A percentile compares a stretch with the other conserved stretches of the same genome.
phyloP scores from a whole-genome alignment of 2,329 filamentous ascomycete genomes.

The Hypoxylon sp. region DNA sequence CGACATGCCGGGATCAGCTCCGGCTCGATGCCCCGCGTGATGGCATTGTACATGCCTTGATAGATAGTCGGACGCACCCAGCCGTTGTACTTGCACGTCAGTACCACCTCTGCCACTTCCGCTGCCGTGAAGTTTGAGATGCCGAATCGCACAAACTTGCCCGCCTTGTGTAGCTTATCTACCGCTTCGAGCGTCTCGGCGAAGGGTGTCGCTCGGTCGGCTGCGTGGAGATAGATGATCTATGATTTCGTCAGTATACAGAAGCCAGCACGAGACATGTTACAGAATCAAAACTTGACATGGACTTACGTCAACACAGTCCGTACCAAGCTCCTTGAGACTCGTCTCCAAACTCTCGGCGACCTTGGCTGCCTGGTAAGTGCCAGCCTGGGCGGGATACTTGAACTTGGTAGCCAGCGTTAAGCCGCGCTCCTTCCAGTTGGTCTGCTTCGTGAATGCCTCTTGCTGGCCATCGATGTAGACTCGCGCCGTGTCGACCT shows the following conservation, averaged over 20 bases:
- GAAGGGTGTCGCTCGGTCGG: slow-evolving; percentile 77
- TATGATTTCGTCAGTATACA: slow-evolving; percentile 36
- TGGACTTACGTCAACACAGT: slow-evolving; percentile 73
- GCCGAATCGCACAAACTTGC: slow-evolving; percentile 84
- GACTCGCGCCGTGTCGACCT: slow-evolving; percentile 83
- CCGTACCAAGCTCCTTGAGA: slow-evolving; percentile 76
- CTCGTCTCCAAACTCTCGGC: slow-evolving; percentile 73
- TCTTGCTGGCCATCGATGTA: slow-evolving; percentile 82
- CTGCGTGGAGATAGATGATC: slow-evolving; percentile 81
- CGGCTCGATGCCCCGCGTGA: slow-evolving; percentile 79
- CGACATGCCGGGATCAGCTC: slow-evolving; percentile 80
- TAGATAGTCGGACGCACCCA: slow-evolving; percentile 89
- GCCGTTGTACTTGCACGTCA: slow-evolving; percentile 80
- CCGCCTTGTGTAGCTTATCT: slow-evolving; percentile 84
- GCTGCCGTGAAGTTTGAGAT: slow-evolving; percentile 88
- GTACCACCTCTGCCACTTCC: slow-evolving; percentile 86
- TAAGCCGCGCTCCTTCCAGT: slow-evolving; percentile 83
- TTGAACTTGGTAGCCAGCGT: slow-evolving; percentile 80
- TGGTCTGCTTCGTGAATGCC: slow-evolving; percentile 78
- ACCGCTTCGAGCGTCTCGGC: slow-evolving; percentile 81
- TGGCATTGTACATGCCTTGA: slow-evolving; percentile 89
- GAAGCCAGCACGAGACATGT: slow-evolving; percentile 1
- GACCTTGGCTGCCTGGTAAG: slow-evolving; percentile 73
- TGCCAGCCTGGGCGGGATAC: slow-evolving; percentile 71
- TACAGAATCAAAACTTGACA: neutral